Evolutionary conservation across 1,284 basidiomycete species (phyloP), one percentile per base, ranked within the genome.

Genomic region (Pisolithus thermaeus): DNA sequence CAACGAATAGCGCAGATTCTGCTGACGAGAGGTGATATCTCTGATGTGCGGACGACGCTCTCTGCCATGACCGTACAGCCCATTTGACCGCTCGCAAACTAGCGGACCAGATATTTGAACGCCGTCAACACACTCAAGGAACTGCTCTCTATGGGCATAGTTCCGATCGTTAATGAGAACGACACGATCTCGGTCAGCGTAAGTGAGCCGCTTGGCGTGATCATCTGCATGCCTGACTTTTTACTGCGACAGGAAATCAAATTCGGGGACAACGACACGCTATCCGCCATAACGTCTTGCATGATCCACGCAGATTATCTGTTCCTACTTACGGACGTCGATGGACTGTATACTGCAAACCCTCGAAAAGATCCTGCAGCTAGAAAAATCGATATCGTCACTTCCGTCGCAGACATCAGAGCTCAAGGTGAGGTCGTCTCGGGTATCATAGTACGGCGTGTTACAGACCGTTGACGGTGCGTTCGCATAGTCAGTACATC

Each of bases 241-340:
- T 41, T 18, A 36, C 1, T 38, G 14, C 4, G 9, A 8, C 61
- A 93, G 90, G 96, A 99, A 85, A 97, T 99, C 60, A 96, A 96
- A 87, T 99, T 99, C 63, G 96, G 97, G 47, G 97, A 99, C 73
- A 99, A 99, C 66, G 97, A 99, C 67, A 98, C 96, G 0, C 75
- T 99, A 18, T 97, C 94, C 27, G 96, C 96, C 20, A 95, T 99
- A 60, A 94, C 96, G 1, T 90, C 94, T 1, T 92, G 92, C 4
- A 95, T 99, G 84, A 87, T 98, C 23, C 92, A 97, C 60, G 96
- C 96, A 14, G 95, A 99, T 69, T 99, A 94, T 66, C 81, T 99
- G 11, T 97, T 98, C 70, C 79, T 99, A 7, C 77, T 98, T 47
- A 99, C 97, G 1, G 97, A 99, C 61, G 97, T 99, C 6, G 94